Percentiles rank a stretch among this genome's conserved stretches.
Conservation (phyloP, 768 basidiomycete species). For the Pisolithus microcarpus region DNA sequence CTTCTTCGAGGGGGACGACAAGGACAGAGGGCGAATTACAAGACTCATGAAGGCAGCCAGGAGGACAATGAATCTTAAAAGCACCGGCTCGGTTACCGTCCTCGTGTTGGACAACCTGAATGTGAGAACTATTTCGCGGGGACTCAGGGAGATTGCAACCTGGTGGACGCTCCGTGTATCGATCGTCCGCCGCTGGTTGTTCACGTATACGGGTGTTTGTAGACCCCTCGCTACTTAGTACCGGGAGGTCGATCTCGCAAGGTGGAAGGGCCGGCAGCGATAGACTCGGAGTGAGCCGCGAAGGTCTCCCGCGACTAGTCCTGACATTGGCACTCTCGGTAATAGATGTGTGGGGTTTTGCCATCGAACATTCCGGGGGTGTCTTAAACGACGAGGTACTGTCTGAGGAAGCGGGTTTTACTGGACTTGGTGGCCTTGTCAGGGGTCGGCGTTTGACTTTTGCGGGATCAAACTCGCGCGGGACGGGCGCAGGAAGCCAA, state of each 20-base stretch:
- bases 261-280: conserved; percentile 15
- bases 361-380: background rate
- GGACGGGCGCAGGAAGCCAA: conserved; percentile 15
- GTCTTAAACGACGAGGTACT: background rate
- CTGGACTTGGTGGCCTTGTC: conserved; percentile 20
- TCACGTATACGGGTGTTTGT: conserved; percentile 1
- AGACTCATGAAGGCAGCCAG: conserved; percentile 13
- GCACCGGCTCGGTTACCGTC: conserved; percentile 5
- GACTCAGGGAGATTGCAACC: background rate
- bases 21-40: conserved; percentile 2
- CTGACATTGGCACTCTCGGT: conserved; percentile 14
- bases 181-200: background rate
- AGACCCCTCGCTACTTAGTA: background rate
- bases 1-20: background rate
- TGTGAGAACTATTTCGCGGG: conserved; percentile 13
- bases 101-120: conserved; percentile 15
- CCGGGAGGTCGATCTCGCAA: background rate
- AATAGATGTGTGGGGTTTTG: background rate
- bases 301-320: conserved; percentile 14
- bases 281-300: conserved; percentile 11
- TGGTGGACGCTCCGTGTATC: conserved; percentile 1
- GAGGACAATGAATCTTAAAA: conserved; percentile 15
- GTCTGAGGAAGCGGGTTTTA: conserved; percentile 2
- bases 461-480: conserved; percentile 20
- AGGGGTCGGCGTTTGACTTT: conserved; percentile 18